A percentile compares a stretch with the other conserved stretches of the same genome.
Conservation (phyloP, 352 stramenopile species). For the Pythium sp. region DNA sequence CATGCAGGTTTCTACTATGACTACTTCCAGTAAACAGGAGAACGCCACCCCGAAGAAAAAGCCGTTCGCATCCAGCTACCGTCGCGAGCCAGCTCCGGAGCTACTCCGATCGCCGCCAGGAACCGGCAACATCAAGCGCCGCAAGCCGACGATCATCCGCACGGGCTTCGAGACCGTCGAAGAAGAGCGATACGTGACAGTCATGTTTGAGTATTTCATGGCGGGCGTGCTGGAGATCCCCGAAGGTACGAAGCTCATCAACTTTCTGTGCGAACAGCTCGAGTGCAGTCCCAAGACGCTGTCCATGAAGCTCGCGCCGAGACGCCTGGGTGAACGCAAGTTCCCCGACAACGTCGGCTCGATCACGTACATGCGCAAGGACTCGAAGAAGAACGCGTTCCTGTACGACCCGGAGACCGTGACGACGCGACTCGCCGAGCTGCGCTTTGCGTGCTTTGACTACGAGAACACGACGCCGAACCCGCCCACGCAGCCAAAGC, state of each 20-base stretch:
- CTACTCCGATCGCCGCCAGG: conserved; percentile 15
- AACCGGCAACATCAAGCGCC: conserved; percentile 26
- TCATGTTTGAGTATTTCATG: conserved; percentile 65
- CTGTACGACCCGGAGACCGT: conserved; percentile 8
- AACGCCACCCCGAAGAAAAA: conserved; percentile 7
- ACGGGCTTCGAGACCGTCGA: conserved; percentile 67
- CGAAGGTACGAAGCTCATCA: conserved; percentile 55
- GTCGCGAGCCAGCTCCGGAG: background rate
- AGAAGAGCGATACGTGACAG: conserved; percentile 57
- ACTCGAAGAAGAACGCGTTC: conserved; percentile 2
- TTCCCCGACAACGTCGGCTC: conserved; percentile 59
- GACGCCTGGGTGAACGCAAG: conserved; percentile 43
- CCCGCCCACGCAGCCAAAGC: background rate
- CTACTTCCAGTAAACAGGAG: background rate
- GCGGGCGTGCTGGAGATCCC: conserved; percentile 47
- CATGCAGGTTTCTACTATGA: background rate
- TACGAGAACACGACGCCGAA: conserved; percentile 26
- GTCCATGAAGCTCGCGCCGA: conserved; percentile 68
- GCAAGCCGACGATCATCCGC: conserved; percentile 65
- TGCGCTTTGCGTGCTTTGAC: conserved; percentile 28
- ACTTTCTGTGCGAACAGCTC: conserved; percentile 58
- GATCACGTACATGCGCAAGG: conserved; percentile 48
- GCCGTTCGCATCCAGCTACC: background rate
- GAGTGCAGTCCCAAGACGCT: conserved; percentile 50
- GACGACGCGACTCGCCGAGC: conserved; percentile 14